Evolutionary conservation across 345 rosid species (phyloP), one percentile per base, ranked within the genome.

Genomic region (Eutrema japonicum): DNA sequence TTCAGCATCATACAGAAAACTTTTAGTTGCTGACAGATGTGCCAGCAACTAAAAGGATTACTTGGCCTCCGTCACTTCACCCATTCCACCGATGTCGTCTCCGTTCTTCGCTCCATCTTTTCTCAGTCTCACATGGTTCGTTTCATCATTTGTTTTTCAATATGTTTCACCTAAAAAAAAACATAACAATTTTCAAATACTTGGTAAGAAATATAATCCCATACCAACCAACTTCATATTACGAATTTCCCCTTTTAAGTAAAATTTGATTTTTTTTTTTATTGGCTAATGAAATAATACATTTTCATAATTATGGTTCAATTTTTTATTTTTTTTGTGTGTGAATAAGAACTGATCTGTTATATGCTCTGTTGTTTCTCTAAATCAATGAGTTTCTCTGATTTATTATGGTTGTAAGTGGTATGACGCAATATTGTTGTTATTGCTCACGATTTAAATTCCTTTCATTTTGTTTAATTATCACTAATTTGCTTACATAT

Each of bases 41-140:
- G n/a, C n/a, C 98, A 93, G 47, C 98, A 89, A 80, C 85, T 93
- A 0, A 93, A 90, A 77, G 96, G 92, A 46, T 74, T 93, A 9
- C 84, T 93, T 11, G 97, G 98, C 10, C 92, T 93, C 16, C 76
- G 58, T 1, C 90, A 72, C 50, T 90, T 93, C 79, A 93, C 98
- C 13, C 93, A 77, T 32, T 78, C 83, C 27, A 90, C 98, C 5
- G 93, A 93, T 65, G 12, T 93, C 54, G 48, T 89, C 73, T 85
- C 93, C 3, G 98, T 90, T 74, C 65, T 86, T 74, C 87, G 83
- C 6, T 93, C 98, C 50, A 85, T 93, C 51, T 85, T 93, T 74
- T 48, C 85, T 68, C 98, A 93, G 70, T 84, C 82, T 12, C 86
- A 89, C 47, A 14, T 86, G 89, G 98, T 74, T 47, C 16, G 55